Base-by-base conservation (phyloP, 2,329 filamentous ascomycete species). In the Cladosporium oxysporum region DNA sequence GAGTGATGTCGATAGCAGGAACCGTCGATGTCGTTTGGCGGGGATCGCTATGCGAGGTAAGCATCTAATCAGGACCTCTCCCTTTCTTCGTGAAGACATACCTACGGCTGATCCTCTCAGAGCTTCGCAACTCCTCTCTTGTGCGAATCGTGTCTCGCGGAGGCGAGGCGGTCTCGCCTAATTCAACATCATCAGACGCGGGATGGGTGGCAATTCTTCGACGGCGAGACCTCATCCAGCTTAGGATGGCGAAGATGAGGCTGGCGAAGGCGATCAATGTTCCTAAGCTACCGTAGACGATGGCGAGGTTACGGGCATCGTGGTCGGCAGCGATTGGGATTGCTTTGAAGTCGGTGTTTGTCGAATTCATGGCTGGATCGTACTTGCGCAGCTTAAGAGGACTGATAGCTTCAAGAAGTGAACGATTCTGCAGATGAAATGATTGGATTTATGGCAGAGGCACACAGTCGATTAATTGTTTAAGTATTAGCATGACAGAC, bases 261-360 rank as follows among this genome's bases (percentile, higher is more conserved):
- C 11, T 52, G 5, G 44, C 58, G 29, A 62, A 62, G 3, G 58
- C 58, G 31, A 62, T 50, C 28, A 37, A 11, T 26, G 58, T 52
- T 23, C 58, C 58, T 5, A 62, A 47, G 33, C 28, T 52, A 12
- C 44, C 58, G 47, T 52, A 62, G 1, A 62, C 10, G 58, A 62
- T 52, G 29, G 58, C 23, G 28, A 62, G 29, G 2, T 23, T 52
- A 3, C 47, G 44, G 21, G 58, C 21, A 16, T 62, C 58, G 21
- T 62, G 10, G 44, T 50, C 44, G 44, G 28, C n/a, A 21, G 47
- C 4, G n/a, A 37, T 26, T 18, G 47, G 29, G 10, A 12, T 18
- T 5, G 12, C 33, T 3, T 50, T 16, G 44, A n/a, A 35, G n/a
- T 35, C n/a, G 14, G 47, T 14, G 11, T 6, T 33, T 4, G 58